phyloP scores from a whole-genome alignment of 108 stramenopile species.

The Stephanodiscus minutulus region DNA sequence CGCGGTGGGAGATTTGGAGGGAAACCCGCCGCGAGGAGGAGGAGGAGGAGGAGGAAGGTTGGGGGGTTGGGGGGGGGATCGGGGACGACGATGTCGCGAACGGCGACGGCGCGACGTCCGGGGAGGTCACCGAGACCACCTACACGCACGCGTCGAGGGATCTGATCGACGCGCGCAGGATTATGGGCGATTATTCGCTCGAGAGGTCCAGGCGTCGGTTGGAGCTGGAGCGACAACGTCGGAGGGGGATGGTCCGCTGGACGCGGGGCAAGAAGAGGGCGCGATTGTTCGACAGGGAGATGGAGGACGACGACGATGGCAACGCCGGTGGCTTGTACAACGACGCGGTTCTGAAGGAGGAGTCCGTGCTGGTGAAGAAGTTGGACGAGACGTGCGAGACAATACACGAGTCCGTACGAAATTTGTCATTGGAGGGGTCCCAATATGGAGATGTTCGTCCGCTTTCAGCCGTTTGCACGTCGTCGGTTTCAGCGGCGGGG shows the following conservation, averaged over 20 bases:
- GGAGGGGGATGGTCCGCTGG: conserved; percentile 57
- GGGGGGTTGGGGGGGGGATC: conserved; percentile 38
- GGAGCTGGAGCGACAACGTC: conserved; percentile 64
- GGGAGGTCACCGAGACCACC: conserved; percentile 64
- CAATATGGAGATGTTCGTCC: conserved; percentile 84
- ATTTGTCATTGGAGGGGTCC: conserved; percentile 74
- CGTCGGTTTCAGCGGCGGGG: conserved; percentile 41
- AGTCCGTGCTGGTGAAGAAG: conserved; percentile 42
- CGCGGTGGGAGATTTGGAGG: conserved; percentile 56
- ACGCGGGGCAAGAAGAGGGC: conserved; percentile 48
- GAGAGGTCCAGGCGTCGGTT: conserved; percentile 68
- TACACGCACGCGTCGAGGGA: conserved; percentile 85
- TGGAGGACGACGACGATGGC: conserved; percentile 45
- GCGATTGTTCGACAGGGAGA: conserved; percentile 38
- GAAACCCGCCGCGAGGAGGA: conserved; percentile 34
- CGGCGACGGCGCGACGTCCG: neutral
- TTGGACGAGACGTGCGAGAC: conserved; percentile 62
- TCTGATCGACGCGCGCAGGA: conserved; percentile 77
- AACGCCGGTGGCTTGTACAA: conserved; percentile 20
- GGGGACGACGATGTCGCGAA: conserved; percentile 26
- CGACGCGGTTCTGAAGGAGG: conserved; percentile 31
- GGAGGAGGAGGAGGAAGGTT: conserved; percentile 16
- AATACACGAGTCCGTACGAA: conserved; percentile 59
- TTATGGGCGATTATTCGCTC: conserved; percentile 78
- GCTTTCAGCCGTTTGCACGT: conserved; percentile 65